phyloP scores from a whole-genome alignment of 1,139 yeast species.

The Yamadazyma siamensis region DNA sequence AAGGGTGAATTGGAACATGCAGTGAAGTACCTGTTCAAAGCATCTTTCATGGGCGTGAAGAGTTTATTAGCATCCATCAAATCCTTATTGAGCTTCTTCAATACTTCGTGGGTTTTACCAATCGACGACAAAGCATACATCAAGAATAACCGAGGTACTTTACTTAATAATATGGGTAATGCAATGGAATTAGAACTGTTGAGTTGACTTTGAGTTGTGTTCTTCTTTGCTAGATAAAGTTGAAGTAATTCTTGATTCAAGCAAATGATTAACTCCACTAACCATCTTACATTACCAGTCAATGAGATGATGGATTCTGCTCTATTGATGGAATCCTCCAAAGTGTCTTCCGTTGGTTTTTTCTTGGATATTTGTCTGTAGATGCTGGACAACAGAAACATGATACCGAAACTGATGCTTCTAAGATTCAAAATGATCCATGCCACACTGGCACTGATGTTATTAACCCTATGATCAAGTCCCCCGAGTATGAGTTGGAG shows the following conservation, averaged over 20 bases:
- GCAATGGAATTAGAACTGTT: constrained; percentile 36
- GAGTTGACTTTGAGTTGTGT: constrained; percentile 21
- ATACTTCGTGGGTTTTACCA: constrained; percentile 61
- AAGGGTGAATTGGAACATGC: constrained; percentile 56
- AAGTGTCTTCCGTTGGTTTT: constrained; percentile 47
- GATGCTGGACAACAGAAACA: constrained; percentile 65
- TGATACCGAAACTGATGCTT: constrained; percentile 68
- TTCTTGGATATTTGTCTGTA: constrained; percentile 54
- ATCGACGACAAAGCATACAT: constrained; percentile 69
- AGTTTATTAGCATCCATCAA: constrained; percentile 39
- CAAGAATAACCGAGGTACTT: constrained; percentile 67
- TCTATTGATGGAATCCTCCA: constrained; percentile 53
- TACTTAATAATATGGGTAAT: constrained; percentile 56
- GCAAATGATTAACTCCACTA: constrained; percentile 64
- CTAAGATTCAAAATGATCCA: constrained; percentile 69
- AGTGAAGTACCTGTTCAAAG: constrained; percentile 50
- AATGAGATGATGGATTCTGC: constrained; percentile 59
- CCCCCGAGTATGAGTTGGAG: constrained; percentile 70
- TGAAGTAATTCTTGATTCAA: constrained; percentile 65
- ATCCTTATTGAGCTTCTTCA: constrained; percentile 44
- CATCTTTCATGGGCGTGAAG: constrained; percentile 53
- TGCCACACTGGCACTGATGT: constrained; percentile 55
- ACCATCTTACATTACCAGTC: constrained; percentile 76
- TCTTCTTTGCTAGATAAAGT: constrained; percentile 21
- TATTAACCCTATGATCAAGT: constrained; percentile 34